Conservation (phyloP, 2,329 filamentous ascomycete species). For the Claviceps spartinae region DNA sequence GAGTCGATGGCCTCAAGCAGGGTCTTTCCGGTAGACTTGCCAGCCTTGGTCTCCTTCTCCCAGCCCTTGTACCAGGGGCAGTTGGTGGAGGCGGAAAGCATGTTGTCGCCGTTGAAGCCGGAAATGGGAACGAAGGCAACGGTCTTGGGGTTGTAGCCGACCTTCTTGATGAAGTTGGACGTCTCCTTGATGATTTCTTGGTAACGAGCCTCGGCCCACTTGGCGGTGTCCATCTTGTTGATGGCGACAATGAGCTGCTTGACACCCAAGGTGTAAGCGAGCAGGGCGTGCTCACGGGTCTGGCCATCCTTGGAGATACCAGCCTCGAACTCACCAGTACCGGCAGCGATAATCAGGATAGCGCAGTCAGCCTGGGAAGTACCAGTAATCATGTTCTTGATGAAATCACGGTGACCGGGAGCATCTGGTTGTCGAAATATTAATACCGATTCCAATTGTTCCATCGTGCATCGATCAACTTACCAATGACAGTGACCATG, state of each 20-base stretch:
- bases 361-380: slow-evolving; percentile 99
- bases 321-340: slow-evolving; percentile 99
- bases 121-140: slow-evolving; percentile 99
- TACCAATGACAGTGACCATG: slow-evolving; percentile 95
- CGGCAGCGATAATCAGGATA: slow-evolving; percentile 98
- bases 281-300: slow-evolving; percentile 99
- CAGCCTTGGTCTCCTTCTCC: slow-evolving; percentile 90
- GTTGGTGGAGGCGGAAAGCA: slow-evolving; percentile 81
- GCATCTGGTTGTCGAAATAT: slow-evolving; percentile 46
- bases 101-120: slow-evolving; percentile 99
- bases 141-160: slow-evolving; percentile 99
- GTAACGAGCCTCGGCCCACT: slow-evolving; percentile 95
- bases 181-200: slow-evolving; percentile 99
- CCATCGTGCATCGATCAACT: neutral
- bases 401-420: slow-evolving; percentile 99
- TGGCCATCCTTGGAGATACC: slow-evolving; percentile 99
- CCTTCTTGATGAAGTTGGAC: slow-evolving; percentile 99
- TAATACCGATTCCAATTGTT: no score
- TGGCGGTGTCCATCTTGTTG: slow-evolving; percentile 99
- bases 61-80: slow-evolving; percentile 99
- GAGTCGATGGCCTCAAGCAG: slow-evolving; percentile 97
- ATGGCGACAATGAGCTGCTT: slow-evolving; percentile 99
- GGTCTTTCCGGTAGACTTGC: slow-evolving; percentile 85
- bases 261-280: slow-evolving; percentile 99
- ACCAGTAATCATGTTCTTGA: slow-evolving; percentile 99